Evolutionary conservation across 805 yeast genomes (phyloP).

Genomic region (Candida germanica): DNA sequence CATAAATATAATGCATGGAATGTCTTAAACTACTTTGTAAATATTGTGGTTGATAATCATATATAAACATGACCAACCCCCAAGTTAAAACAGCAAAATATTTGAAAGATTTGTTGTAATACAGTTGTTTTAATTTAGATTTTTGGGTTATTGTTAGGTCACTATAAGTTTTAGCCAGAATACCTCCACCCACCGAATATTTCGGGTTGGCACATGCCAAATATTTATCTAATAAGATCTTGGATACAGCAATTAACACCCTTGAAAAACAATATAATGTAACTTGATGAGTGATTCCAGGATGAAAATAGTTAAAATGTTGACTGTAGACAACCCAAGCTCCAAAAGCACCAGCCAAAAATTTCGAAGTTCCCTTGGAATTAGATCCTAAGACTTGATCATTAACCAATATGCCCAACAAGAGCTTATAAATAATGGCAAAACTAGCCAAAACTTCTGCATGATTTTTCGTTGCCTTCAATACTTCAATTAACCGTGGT

Average conservation of each 20-base stretch:
- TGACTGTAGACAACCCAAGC: constrained; percentile 44
- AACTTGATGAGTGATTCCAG: constrained; percentile 65
- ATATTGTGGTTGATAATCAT: constrained; percentile 57
- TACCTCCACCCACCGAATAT: constrained; percentile 7
- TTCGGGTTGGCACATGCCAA: constrained; percentile 35
- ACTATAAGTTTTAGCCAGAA: constrained; percentile 4
- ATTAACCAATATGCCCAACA: constrained; percentile 26
- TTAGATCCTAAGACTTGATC: constrained; percentile 34
- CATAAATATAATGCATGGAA: constrained; percentile 70
- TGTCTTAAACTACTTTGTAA: constrained; percentile 64
- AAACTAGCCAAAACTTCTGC: constrained; percentile 54
- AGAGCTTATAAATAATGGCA: constrained; percentile 51
- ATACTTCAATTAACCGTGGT: constrained; percentile 45
- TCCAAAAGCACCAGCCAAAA: constrained; percentile 39
- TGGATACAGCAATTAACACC: constrained; percentile 60
- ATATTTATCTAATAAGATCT: constrained; percentile 42
- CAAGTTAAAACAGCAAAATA: constrained; percentile 62
- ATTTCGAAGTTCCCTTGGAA: constrained; percentile 25
- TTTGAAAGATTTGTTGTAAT: constrained; percentile 48
- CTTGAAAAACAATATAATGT: constrained; percentile 72
- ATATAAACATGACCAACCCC: constrained; percentile 73
- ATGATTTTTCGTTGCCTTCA: constrained; percentile 53
- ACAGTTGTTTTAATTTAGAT: constrained; percentile 24
- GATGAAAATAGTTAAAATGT: constrained; percentile 41
- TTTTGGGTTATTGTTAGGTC: constrained; percentile 34